Evolutionary conservation across 1,284 basidiomycete species (phyloP).

Genomic region (Ceratobasidium sp.): DNA sequence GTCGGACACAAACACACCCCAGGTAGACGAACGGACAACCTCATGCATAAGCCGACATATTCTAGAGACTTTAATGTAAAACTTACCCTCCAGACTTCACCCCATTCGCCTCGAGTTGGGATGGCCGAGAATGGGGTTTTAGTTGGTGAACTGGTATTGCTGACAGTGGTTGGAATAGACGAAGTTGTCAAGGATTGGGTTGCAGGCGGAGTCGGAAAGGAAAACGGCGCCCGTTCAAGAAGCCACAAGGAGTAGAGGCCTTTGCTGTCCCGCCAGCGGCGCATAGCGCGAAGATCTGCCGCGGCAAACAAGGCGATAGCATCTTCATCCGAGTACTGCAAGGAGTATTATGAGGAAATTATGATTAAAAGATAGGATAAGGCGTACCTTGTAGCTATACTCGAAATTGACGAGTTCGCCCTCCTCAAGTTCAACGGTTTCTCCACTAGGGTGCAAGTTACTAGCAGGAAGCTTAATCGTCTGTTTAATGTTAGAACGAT

Average conservation of each 20-base stretch:
- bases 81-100: constrained; percentile 76
- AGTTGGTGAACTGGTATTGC: constrained; percentile 9
- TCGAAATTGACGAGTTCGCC: constrained; percentile 91
- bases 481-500: constrained; percentile 77
- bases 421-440: constrained; percentile 59
- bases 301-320: constrained; percentile 80
- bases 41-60: constrained; percentile 36
- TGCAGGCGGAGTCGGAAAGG: constrained; percentile 68
- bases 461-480: constrained; percentile 66
- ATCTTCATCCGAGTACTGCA: constrained; percentile 87
- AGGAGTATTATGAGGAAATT: constrained; percentile 22
- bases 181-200: constrained; percentile 23
- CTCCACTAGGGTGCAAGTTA: constrained; percentile 55
- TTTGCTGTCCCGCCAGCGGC: constrained; percentile 86
- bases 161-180: constrained; percentile 23
- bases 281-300: constrained; percentile 85
- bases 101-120: constrained; percentile 86
- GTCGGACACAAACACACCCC: constrained; percentile 37
- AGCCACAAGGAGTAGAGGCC: constrained; percentile 91
- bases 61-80: neutral
- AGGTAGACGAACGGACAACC: constrained; percentile 42
- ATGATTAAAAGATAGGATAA: neutral
- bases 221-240: constrained; percentile 87
- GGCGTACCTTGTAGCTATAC: constrained; percentile 84
- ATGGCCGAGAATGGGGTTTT: constrained; percentile 63